Percentiles rank a stretch among this genome's conserved stretches.
phyloP scores from a whole-genome alignment of 139 green algal species.

The Volvox africanus region DNA sequence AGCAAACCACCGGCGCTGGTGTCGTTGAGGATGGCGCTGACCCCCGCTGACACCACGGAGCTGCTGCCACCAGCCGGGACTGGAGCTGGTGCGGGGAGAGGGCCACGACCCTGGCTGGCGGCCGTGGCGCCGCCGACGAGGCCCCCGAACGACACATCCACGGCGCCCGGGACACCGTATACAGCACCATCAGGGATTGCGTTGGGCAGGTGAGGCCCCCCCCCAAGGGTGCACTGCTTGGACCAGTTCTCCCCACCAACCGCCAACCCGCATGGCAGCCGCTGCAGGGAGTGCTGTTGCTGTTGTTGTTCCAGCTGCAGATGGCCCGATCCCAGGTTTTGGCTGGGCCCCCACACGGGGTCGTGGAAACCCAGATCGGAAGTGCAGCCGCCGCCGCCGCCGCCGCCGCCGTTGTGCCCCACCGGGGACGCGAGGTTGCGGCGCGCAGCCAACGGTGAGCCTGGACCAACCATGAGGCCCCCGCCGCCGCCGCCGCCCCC shows the following conservation, averaged over 20 bases:
- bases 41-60: not conserved
- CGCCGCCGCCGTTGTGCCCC: not conserved
- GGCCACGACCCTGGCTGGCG: not conserved
- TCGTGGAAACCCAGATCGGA: not conserved
- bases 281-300: not conserved
- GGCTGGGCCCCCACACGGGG: not conserved
- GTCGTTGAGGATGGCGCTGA: constrained; percentile 16
- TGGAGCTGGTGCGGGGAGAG: not conserved
- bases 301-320: not conserved
- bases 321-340: not conserved
- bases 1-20: not conserved
- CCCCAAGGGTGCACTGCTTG: no score
- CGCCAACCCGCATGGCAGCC: no score
- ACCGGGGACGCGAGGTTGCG: constrained; percentile 11
- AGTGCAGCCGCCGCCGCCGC: not conserved
- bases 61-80: not conserved
- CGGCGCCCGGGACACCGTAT: not conserved
- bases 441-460: constrained; percentile 4
- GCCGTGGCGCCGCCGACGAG: not conserved
- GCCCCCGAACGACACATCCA: not conserved
- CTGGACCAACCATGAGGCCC: not conserved
- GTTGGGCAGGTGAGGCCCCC: not conserved
- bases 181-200: not conserved
- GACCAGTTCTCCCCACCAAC: no score
- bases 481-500: not conserved